A percentile compares a stretch with the other conserved stretches of the same genome.
phyloP scores from a whole-genome alignment of 2,329 filamentous ascomycete genomes.

The Grosmannia huntii region DNA sequence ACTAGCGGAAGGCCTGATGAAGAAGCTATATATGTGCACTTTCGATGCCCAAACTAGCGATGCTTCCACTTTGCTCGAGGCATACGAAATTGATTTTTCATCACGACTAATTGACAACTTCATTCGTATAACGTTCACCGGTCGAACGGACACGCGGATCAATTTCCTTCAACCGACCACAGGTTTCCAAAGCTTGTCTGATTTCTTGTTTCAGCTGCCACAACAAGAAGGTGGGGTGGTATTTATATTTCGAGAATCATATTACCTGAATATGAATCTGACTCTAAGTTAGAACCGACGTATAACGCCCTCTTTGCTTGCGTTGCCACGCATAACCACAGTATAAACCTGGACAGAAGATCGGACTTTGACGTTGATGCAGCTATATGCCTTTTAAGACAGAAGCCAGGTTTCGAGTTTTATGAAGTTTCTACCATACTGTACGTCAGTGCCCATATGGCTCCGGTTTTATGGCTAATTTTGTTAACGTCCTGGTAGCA shows the following conservation, averaged over 20 bases:
- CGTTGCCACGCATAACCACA: background rate
- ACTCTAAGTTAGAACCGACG: background rate
- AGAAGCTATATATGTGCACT: constrained; percentile 2
- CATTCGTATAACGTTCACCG: constrained; percentile 1
- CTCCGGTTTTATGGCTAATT: background rate
- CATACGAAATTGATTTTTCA: constrained; percentile 1
- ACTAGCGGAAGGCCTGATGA: background rate
- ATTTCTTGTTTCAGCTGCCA: background rate
- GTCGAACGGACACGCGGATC: background rate
- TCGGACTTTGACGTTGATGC: background rate
- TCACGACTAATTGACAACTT: background rate
- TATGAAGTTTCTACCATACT: background rate
- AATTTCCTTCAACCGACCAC: background rate
- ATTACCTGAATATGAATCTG: background rate
- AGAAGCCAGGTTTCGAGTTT: background rate
- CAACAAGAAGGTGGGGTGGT: background rate
- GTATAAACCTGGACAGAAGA: too few species aligned
- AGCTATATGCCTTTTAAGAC: background rate
- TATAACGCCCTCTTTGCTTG: background rate
- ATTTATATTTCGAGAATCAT: too few species aligned
- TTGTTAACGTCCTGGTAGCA: background rate
- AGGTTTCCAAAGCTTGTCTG: background rate
- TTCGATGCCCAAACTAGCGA: background rate
- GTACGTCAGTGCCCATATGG: background rate
- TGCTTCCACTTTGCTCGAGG: background rate